Conservation (phyloP, 1,284 basidiomycete species). For the Cryptococcus neoformans region DNA sequence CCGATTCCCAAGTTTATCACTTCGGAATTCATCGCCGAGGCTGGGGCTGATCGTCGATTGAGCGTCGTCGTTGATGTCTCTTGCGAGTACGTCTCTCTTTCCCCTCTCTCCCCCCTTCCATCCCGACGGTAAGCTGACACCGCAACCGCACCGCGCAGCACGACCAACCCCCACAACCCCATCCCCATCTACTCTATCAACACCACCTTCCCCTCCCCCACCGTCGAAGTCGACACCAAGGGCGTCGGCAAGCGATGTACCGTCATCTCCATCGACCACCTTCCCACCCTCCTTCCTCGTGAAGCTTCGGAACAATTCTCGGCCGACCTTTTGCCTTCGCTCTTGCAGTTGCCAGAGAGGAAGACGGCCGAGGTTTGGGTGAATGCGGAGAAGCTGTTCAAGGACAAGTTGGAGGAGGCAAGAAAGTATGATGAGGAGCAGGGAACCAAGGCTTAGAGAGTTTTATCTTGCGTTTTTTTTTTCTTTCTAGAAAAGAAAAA, state of each 20-base stretch:
- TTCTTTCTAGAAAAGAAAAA: too few relatives aligned
- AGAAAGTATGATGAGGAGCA: slow-evolving; percentile 40
- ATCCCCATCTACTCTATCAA: slow-evolving; percentile 95
- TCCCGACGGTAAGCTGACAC: not conserved
- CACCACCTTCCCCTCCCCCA: slow-evolving; percentile 92
- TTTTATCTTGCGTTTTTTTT: not conserved
- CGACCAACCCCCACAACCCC: slow-evolving; percentile 98
- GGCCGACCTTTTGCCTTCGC: slow-evolving; percentile 78
- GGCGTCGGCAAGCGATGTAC: slow-evolving; percentile 57
- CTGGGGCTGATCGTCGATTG: slow-evolving; percentile 68
- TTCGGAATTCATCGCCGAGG: slow-evolving; percentile 65
- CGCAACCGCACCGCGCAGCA: slow-evolving; percentile 46
- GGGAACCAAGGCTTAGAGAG: slow-evolving; percentile 32
- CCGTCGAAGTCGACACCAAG: slow-evolving; percentile 80
- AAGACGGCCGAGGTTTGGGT: slow-evolving; percentile 75
- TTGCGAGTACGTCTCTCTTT: slow-evolving; percentile 62
- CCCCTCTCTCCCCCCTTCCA: too few relatives aligned
- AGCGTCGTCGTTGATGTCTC: slow-evolving; percentile 94
- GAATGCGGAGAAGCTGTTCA: slow-evolving; percentile 84
- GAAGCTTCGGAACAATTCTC: slow-evolving; percentile 98
- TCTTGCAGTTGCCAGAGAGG: slow-evolving; percentile 72
- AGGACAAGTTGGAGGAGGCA: slow-evolving; percentile 64
- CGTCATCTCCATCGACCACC: slow-evolving; percentile 96
- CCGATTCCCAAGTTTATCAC: slow-evolving; percentile 88
- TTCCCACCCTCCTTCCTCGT: slow-evolving; percentile 91